Evolutionary conservation across 192 early-diverging fungal species (phyloP), one percentile per base, ranked within the genome.

Genomic region (Lunasporangiospora selenospora): DNA sequence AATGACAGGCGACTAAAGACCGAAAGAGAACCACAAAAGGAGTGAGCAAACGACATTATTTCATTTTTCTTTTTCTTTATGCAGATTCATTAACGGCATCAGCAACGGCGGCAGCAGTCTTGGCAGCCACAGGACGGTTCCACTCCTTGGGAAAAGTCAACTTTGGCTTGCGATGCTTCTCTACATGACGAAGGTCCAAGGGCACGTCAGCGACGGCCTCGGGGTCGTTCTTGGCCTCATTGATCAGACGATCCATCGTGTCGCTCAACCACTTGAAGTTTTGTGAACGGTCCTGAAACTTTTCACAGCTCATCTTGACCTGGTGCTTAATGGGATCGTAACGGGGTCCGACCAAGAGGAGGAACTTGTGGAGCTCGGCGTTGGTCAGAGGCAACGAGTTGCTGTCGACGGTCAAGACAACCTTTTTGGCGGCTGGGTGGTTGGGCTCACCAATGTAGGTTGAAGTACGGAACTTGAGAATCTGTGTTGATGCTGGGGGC

Each of bases 131-230:
- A 48, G 81, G 81, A 15, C 85, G 82, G 39, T 78, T 75, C 87
- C 87, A 89, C 47, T 86, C 83, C 56, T 83, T 76, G 2, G 87
- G 87, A 58, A 89, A 89, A 24, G 80, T 77, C 19, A 89, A 62
- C 51, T 75, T 77, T 49, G 78, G 67, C 58, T 77, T 80, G 9
- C 76, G 65, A 39, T 41, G 67, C 60, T 63, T 73, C 40, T 53
- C 60, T 43, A 81, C 73, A 62, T 89, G 78, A 59, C 79, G 78
- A 69, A 85, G 56, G 50, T 87, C 79, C 47, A 89, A 56, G 37
- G 84, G 84, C 32, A 89, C 66, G 53, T 86, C 87, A 23, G 62
- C 67, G 43, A 89, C 83, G n/a, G 80, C 76, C 43, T 75, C 70
- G 11, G 77, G 58, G 33, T 83, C 75, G 75, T 85, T 82, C 78